A percentile compares a stretch with the other conserved stretches of the same genome.
Conservation (phyloP, 768 basidiomycete genomes). For the Daedaleopsis sinensis region DNA sequence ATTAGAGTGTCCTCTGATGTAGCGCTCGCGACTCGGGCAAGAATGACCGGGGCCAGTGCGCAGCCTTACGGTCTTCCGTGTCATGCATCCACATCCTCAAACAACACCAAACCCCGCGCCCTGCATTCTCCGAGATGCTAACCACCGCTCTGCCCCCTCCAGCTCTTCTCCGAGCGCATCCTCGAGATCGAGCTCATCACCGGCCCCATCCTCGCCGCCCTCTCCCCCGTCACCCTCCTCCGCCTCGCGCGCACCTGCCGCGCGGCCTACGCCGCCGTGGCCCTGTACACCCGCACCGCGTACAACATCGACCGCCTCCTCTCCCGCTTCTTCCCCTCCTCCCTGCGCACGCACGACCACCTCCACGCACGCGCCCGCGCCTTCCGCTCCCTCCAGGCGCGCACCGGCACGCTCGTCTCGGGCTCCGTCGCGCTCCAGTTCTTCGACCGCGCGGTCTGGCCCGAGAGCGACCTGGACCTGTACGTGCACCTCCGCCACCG, state of each 20-base stretch:
- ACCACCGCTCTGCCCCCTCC: not conserved
- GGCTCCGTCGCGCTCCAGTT: slow-evolving; percentile 59
- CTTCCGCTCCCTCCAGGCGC: slow-evolving; percentile 48
- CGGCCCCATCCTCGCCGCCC: slow-evolving; percentile 17
- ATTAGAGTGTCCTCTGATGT: too few species aligned
- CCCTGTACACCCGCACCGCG: slow-evolving; percentile 30
- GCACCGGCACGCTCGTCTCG: slow-evolving; percentile 49
- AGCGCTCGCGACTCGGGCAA: too few species aligned
- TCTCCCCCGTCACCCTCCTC: slow-evolving; percentile 18
- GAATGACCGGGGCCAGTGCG: too few species aligned
- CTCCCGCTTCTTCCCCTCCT: slow-evolving; percentile 38
- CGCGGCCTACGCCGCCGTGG: slow-evolving; percentile 16
- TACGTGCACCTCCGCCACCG: slow-evolving; percentile 43
- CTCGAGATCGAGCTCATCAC: slow-evolving; percentile 14
- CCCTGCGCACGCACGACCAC: slow-evolving; percentile 31
- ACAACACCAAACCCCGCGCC: not conserved
- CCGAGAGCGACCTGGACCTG: slow-evolving; percentile 52
- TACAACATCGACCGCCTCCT: slow-evolving; percentile 41
- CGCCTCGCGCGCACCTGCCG: slow-evolving; percentile 20
- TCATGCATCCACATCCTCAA: not conserved
- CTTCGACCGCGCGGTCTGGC: slow-evolving; percentile 45
- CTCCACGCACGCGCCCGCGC: slow-evolving; percentile 38
- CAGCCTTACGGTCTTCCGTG: not conserved
- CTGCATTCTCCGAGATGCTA: not conserved
- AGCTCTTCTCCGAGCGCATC: slow-evolving; percentile 15